A percentile compares a stretch with the other conserved stretches of the same genome.
These are phyloP conservation scores for Xylaria grammica DNA, from an alignment of 495 filamentous ascomycete species.

Conservation along the genomic window DNA sequence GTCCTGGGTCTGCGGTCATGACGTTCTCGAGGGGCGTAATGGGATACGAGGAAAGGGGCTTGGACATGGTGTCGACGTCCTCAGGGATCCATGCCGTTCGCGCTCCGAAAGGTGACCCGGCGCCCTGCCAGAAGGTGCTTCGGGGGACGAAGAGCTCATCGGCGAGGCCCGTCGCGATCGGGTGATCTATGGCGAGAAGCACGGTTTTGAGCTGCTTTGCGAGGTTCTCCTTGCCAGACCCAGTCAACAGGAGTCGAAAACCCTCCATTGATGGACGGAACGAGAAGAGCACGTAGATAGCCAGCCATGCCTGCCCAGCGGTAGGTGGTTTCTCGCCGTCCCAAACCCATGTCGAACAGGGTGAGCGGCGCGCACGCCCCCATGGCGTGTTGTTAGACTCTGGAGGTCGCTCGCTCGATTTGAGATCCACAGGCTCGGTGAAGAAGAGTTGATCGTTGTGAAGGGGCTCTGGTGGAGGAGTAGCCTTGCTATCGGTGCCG, in stretches of 20 bases:
- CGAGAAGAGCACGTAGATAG: conserved; percentile 64
- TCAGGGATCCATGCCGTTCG: conserved; percentile 64
- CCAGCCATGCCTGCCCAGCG: conserved; percentile 65
- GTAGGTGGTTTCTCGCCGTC: conserved; percentile 46
- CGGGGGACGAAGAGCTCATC: conserved; percentile 51
- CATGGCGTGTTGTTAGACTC: conserved; percentile 54
- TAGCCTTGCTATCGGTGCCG: conserved; percentile 27
- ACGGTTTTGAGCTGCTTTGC: conserved; percentile 57
- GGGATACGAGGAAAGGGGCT: conserved; percentile 57
- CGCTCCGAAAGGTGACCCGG: conserved; percentile 66
- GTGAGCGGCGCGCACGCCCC: conserved; percentile 51
- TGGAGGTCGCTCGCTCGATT: conserved; percentile 50
- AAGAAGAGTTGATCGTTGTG: conserved; percentile 47
- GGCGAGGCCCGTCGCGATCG: conserved; percentile 31
- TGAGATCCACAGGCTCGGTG: conserved; percentile 49
- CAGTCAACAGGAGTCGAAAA: conserved; percentile 55
- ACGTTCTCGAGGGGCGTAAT: conserved; percentile 59
- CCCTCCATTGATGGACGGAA: conserved; percentile 58
- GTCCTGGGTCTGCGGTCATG: conserved; percentile 49
- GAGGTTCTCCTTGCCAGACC: conserved; percentile 46
- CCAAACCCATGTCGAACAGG: conserved; percentile 45
- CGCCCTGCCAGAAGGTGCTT: conserved; percentile 71
- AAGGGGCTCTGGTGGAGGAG: conserved; percentile 35
- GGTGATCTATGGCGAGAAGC: conserved; percentile 58
- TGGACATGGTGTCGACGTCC: conserved; percentile 39